Conservation (phyloP, 176 grass and related monocot genomes). For the Sorghum bicolor region Sorghum_bicolor_NCBIv3 NC_012875.2:49617501-49618000, state of each 20-base stretch:
- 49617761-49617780: conserved; percentile 74
- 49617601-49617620: conserved; percentile 94
- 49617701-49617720: background rate
- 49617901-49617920: background rate
- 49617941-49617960: conserved; percentile 44
- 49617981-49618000: conserved; percentile 33
- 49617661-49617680: conserved; percentile 32
- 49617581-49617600: conserved; percentile 53
- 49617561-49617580: background rate
- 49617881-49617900: background rate
- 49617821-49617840: conserved; percentile 98
- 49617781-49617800: conserved; percentile 90
- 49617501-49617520: conserved; percentile 54
- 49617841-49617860: background rate
- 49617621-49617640: conserved; percentile 81
- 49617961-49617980: conserved; percentile 60
- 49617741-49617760: background rate
- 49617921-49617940: conserved; percentile 50
- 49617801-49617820: conserved; percentile 70
- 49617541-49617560: background rate
- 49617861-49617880: background rate
- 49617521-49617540: background rate
- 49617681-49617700: background rate
- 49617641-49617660: conserved; percentile 95
- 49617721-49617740: background rate